These are phyloP conservation scores for Aureobasidium sp. DNA, from an alignment of 2,329 filamentous ascomycete genomes.

Conservation along the genomic window DNA sequence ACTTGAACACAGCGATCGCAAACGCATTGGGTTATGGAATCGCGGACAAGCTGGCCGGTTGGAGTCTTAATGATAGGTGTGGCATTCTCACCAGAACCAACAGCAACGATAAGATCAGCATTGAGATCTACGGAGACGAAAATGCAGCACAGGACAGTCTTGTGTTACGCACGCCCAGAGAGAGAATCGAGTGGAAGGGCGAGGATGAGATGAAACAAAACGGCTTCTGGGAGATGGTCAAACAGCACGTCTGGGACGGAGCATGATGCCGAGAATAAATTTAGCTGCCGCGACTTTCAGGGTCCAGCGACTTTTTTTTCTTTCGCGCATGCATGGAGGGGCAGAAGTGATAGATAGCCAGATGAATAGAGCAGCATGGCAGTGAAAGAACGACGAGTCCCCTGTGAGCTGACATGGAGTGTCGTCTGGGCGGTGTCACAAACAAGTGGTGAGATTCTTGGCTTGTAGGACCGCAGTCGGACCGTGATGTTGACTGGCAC, in stretches of 20 bases:
- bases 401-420: not conserved
- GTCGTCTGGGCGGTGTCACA: not conserved
- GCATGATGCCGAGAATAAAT: not conserved
- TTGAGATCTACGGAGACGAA: not conserved
- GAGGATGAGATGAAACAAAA: conserved; percentile 6
- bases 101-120: conserved; percentile 3
- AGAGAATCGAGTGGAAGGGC: not conserved
- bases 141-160: not conserved
- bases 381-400: not conserved
- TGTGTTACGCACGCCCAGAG: not conserved
- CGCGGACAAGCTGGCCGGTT: conserved; percentile 1
- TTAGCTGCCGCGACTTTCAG: conserved; percentile 4
- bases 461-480: conserved; percentile 2
- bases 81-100: conserved; percentile 10
- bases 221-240: conserved; percentile 6
- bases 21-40: not conserved
- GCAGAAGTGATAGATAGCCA: not conserved
- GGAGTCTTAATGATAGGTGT: conserved; percentile 20
- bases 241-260: conserved; percentile 1
- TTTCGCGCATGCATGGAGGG: not conserved
- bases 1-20: not conserved
- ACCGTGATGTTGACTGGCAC: conserved; percentile 11
- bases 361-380: not conserved
- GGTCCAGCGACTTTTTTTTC: not conserved
- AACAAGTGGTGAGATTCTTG: conserved; percentile 5